Evolutionary conservation across 768 basidiomycete genomes (phyloP), one percentile per base, ranked within the genome.

Genomic region (Podaxis sp.): DNA sequence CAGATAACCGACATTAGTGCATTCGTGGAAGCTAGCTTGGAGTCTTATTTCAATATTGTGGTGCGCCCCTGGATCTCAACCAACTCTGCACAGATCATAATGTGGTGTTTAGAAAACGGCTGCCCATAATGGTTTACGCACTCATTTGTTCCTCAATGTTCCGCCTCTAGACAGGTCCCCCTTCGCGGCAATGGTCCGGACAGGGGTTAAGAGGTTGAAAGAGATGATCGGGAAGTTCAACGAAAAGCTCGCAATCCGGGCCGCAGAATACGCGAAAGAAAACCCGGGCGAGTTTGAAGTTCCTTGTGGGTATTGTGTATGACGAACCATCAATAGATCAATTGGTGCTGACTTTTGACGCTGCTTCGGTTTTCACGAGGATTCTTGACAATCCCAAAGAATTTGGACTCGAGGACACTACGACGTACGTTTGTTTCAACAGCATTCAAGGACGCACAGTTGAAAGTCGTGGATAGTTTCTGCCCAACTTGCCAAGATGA

Each of bases 81-180:
- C 5, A 5, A n/a, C 13, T n/a, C 7, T 14, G 6, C 32, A 7
- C 32, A 25, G 11, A 28, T 27, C 27, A 35, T 32, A 52, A n/a
- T 11, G 18, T 4, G 11, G 16, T 5, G n/a, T 47, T 35, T 21
- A 57, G 55, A 32, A n/a, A 13, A 47, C 28, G 2, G 55, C 55
- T 10, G 55, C 55, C 16, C 44, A 25, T 11, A 48, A 47, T 35
- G 55, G 46, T 3, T 37, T 57, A 18, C 42, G n/a, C 42, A 47
- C 55, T 9, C 55, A 57, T 18, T 36, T 57, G n/a, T 57, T 57
- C 28, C 46, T 57, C 7, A 57, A 44, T n/a, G 44, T 46, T 7
- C 42, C 42, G 28, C 55, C 55, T 9, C 16, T 57, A 10, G 55
- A 57, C 13, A 32, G 44, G 18, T 57, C 55, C 10, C 55, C 42